Base-by-base conservation (phyloP, 768 basidiomycete species). In the Zangia roseola region DNA sequence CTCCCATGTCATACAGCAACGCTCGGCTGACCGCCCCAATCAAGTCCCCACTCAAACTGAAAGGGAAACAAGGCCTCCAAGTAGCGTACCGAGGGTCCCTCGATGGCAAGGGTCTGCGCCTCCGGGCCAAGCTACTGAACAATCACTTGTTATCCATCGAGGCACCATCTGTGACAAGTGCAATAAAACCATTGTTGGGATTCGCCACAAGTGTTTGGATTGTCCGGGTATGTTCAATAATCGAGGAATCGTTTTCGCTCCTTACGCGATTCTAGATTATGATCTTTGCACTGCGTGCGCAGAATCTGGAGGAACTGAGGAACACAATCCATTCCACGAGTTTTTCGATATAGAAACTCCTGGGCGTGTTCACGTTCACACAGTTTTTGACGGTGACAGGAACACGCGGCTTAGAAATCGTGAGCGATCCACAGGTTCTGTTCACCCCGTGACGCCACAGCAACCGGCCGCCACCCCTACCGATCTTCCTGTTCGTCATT, bases 161-260 rank as follows among this genome's bases (percentile, higher is more conserved):
- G 77, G 77, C 24, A 69, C 89, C n/a, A 39, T 74, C 9, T 94
- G 91, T 63, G 86, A 93, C 63, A 57, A 56, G 14, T 94, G 91
- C 65, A 55, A 74, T 6, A 55, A 67, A 19, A 75, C 67, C 4
- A 74, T 92, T 33, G 69, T 77, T 47, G 91, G 90, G 10, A 62
- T 82, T 46, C 75, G 91, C 37, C 83, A 89, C 65, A 93, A 92
- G 66, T 93, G 91, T 59, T 67, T 89, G 19, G 85, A 89, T 55
- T 92, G 90, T 63, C 72, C 76, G 40, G 75, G 86, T 88, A 61
- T 44, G 76, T 67, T 39, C 5, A 36, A 25, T 34, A 19, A 17
- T 53, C 7, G 31, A 12, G 5, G 14, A 20, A 1, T 14, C 2
- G 23, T 16, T 17, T 49, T 20, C 38, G 40, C 14, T 25, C 16